Evolutionary conservation across 257 asterid genomes (phyloP), one percentile per base, ranked within the genome.

Genomic region (Solanum megistacrolobum): DNA sequence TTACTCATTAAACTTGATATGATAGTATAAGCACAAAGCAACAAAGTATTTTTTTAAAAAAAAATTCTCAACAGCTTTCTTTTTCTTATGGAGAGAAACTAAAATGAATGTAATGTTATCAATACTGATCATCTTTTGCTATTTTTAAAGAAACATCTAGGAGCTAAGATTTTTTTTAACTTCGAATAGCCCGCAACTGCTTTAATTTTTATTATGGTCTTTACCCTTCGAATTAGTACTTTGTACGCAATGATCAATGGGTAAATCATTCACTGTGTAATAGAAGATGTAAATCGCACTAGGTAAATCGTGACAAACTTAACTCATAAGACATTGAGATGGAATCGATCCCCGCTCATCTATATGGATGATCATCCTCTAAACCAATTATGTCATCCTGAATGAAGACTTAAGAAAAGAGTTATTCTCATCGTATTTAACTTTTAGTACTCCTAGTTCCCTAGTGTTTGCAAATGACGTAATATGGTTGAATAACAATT

Each of bases 301-400:
- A 18, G 2, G 0, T 0, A 55, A 55, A 20, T 20, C 1, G 1
- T 55, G 1, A 55, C 1, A 55, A 55, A 3, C n/a, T 55, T 20
- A 20, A 55, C 1, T 52, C 4, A 18, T 4, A 52, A 6, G 4
- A 1, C 0, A 18, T 18, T 55, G 9, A 18, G 9, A 55, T 7
- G 9, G 0, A 3, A 55, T 55, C 65, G 0, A 18, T 18, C 1
- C 0, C 9, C 9, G 4, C 7, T 52, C 1, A 6, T 16, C 9
- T 18, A 16, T 18, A 6, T 55, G 9, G 1, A 6, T 6, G 11
- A 55, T 7, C 65, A 55, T 20, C n/a, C 4, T 55, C 10, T 20
- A 18, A 55, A 6, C 4, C n/a, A 6, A 55, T 20, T 55, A 21
- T 18, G 65, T 55, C 4, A 18, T 55, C 10, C 1, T 4, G 1